Percentiles rank a stretch among this genome's conserved stretches.
Conservation (phyloP, 805 yeast species). For the Martiniozyma abietophila region DNA sequence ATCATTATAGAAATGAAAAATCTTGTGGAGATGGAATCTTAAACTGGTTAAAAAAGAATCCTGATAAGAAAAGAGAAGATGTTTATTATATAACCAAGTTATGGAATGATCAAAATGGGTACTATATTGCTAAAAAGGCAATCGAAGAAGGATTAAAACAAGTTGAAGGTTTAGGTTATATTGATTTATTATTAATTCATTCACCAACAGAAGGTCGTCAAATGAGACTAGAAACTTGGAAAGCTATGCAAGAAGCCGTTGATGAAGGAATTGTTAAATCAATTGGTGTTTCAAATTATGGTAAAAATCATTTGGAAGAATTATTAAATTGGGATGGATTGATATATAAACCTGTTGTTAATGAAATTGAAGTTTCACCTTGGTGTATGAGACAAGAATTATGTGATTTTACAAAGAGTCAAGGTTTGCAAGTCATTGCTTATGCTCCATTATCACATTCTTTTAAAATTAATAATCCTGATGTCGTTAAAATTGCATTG, state of each 20-base stretch:
- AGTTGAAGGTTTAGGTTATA: slow-evolving; percentile 51
- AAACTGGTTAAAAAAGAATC: slow-evolving; percentile 31
- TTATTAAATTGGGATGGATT: slow-evolving; percentile 47
- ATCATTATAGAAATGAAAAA: slow-evolving; percentile 37
- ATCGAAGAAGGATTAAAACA: slow-evolving; percentile 44
- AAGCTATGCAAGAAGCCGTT: slow-evolving; percentile 67
- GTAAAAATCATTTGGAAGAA: slow-evolving; percentile 49
- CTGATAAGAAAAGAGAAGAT: slow-evolving; percentile 37
- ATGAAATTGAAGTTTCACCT: slow-evolving; percentile 79
- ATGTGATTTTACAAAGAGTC: slow-evolving; percentile 46
- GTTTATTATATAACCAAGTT: slow-evolving; percentile 62
- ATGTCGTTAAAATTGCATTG: slow-evolving; percentile 38
- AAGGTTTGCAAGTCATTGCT: slow-evolving; percentile 59
- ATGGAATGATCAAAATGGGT: slow-evolving; percentile 62
- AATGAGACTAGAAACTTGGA: slow-evolving; percentile 53
- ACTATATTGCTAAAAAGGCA: slow-evolving; percentile 46
- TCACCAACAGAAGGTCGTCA: slow-evolving; percentile 44
- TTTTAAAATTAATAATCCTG: slow-evolving; percentile 44
- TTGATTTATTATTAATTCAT: slow-evolving; percentile 63
- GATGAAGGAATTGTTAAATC: slow-evolving; percentile 48
- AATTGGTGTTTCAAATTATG: slow-evolving; percentile 76
- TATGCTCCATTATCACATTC: slow-evolving; percentile 72
- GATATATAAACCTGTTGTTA: slow-evolving; percentile 55
- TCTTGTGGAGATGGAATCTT: slow-evolving; percentile 41
- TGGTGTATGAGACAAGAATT: slow-evolving; percentile 66